Evolutionary conservation across 2,329 filamentous ascomycete species (phyloP), one percentile per base, ranked within the genome.

Genomic region (Aspergillaceae sp.): DNA sequence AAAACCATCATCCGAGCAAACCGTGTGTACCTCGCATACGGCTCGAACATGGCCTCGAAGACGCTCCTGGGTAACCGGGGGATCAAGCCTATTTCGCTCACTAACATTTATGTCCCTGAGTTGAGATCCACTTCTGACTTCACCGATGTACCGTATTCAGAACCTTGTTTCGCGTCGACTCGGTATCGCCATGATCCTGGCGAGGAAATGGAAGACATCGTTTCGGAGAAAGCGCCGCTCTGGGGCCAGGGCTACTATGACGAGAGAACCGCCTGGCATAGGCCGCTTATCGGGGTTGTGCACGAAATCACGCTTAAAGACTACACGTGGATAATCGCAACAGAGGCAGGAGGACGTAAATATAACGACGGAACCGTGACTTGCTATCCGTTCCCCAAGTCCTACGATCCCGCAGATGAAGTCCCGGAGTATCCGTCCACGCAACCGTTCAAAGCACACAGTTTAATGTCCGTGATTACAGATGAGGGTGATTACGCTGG

Each of bases 131-230:
- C 83, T 5, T 96, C 97, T 64, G 85, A 92, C 61, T 78, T 97
- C 0, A 80, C 89, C 0, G 91, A 89, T 1, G 60, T 96, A 1
- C 87, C 92, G 0, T 97, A 97, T 69, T 61, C 69, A 9, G 92
- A 97, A 67, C 91, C 92, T 0, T 95, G 91, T 65, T 96, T 97
- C 64, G 89, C 88, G 47, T 95, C 94, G 59, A 84, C 84, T 2
- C 78, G 76, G 10, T 74, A 75, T 44, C 79, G 84, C 41, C 74
- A 80, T 51, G 29, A 43, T 10, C 32, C 47, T 3, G 40, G 33
- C 8, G 46, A 49, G n/a, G 29, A 38, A 40, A 37, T 43, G 29
- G 41, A 45, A n/a, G 45, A 37, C n/a, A 7, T 26, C 3, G 27
- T 52, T 5, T 54, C 51, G 19, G 68, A 72, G 51, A 70, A 70